Evolutionary conservation across 192 early-diverging fungal genomes (phyloP).

Genomic region (Backusella parvicylindrica): DNA sequence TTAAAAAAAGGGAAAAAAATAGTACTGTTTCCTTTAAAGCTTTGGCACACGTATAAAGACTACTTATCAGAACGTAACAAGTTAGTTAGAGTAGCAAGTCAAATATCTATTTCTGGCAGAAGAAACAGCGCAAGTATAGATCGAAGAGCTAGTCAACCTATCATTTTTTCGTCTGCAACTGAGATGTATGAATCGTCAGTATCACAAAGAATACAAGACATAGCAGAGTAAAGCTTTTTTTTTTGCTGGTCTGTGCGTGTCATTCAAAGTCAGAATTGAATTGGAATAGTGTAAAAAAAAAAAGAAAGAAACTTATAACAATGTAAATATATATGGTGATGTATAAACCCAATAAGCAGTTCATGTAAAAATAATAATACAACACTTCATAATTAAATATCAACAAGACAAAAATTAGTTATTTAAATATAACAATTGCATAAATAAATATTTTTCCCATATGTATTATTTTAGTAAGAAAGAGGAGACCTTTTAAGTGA

Average conservation of each 20-base stretch:
- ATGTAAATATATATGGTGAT: neutral
- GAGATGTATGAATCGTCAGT: neutral
- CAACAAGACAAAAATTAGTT: too few species aligned
- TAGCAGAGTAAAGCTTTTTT: neutral
- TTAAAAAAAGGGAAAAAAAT: constrained; percentile 4
- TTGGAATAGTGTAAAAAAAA: neutral
- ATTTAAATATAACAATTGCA: neutral
- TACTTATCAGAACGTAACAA: constrained; percentile 12
- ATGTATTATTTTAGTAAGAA: neutral
- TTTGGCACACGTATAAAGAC: neutral
- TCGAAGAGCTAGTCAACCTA: neutral
- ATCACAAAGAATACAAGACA: neutral
- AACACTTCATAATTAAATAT: too few species aligned
- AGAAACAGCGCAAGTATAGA: neutral
- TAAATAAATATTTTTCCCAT: neutral
- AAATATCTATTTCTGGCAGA: neutral
- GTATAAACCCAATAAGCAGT: neutral
- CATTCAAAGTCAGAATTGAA: neutral
- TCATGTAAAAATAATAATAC: neutral
- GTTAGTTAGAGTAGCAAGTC: neutral
- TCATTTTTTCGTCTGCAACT: neutral
- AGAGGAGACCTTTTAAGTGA: neutral
- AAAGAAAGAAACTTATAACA: neutral
- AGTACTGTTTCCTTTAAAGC: neutral
- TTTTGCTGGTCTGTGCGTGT: neutral